phyloP scores from a whole-genome alignment of 768 basidiomycete species.

The Suillus paluster region DNA sequence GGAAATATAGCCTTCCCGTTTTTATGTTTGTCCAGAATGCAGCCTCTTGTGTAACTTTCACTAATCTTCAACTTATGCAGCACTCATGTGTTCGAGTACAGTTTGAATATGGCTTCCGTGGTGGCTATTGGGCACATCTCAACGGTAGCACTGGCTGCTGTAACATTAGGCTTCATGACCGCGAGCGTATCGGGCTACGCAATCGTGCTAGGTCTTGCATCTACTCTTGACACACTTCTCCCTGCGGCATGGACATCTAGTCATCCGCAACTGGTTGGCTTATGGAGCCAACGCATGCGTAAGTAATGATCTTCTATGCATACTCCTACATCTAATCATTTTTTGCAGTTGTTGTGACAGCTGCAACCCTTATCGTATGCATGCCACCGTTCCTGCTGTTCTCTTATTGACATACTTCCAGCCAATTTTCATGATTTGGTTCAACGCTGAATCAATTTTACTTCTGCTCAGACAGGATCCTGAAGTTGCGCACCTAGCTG shows the following conservation, averaged over 20 bases:
- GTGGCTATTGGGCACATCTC: slow-evolving; percentile 91
- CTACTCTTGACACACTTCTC: slow-evolving; percentile 90
- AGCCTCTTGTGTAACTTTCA: neutral
- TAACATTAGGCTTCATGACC: slow-evolving; percentile 75
- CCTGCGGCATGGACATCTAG: slow-evolving; percentile 95
- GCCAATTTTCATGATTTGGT: slow-evolving; percentile 75
- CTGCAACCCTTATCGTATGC: slow-evolving; percentile 62
- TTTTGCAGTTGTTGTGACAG: slow-evolving; percentile 63
- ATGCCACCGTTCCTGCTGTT: neutral
- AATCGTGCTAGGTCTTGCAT: slow-evolving; percentile 81
- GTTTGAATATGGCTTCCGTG: slow-evolving; percentile 82
- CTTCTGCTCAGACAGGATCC: slow-evolving; percentile 79
- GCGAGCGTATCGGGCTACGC: slow-evolving; percentile 60
- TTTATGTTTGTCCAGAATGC: slow-evolving; percentile 57
- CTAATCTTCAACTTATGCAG: slow-evolving; percentile 39
- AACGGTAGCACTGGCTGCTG: slow-evolving; percentile 86
- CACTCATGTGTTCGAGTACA: slow-evolving; percentile 84
- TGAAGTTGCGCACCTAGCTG: slow-evolving; percentile 79
- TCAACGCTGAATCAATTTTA: slow-evolving; percentile 80
- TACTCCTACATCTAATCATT: neutral
- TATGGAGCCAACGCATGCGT: slow-evolving; percentile 93
- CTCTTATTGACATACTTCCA: slow-evolving; percentile 16
- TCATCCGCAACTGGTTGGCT: slow-evolving; percentile 81
- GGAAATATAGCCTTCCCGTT: slow-evolving; percentile 71
- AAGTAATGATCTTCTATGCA: slow-evolving; percentile 27